phyloP scores from a whole-genome alignment of 2,329 filamentous ascomycete genomes.

The Mycosphaerella sp. region DNA sequence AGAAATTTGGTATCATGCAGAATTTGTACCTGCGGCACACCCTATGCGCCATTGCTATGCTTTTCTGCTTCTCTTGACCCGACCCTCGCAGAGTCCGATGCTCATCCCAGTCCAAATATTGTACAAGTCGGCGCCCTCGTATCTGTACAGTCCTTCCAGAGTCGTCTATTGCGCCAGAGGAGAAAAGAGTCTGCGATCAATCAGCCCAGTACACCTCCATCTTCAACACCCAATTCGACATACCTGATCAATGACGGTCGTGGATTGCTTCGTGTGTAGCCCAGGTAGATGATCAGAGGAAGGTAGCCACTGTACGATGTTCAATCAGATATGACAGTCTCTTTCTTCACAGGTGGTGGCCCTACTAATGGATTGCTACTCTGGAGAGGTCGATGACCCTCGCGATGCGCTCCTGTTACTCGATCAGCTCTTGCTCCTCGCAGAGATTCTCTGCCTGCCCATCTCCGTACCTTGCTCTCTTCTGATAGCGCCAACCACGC shows the following conservation, averaged over 20 bases:
- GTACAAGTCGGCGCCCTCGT: conserved; percentile 11
- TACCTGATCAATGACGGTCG: conserved; percentile 72
- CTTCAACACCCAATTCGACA: not conserved
- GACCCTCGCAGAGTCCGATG: not conserved
- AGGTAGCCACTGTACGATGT: conserved; percentile 71
- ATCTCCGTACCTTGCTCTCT: conserved; percentile 74
- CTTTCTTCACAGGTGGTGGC: conserved; percentile 20
- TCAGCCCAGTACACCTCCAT: conserved; percentile 11
- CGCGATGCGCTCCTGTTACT: conserved; percentile 81
- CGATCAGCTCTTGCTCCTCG: conserved; percentile 24
- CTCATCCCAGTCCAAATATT: conserved; percentile 11
- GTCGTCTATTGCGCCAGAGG: conserved; percentile 29
- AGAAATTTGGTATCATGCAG: conserved; percentile 8
- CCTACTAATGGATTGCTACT: conserved; percentile 91
- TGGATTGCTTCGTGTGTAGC: conserved; percentile 91
- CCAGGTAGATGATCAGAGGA: conserved; percentile 92
- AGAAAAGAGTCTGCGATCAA: conserved; percentile 25
- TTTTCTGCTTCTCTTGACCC: conserved; percentile 7
- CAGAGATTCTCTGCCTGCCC: conserved; percentile 8
- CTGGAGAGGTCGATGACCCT: conserved; percentile 93
- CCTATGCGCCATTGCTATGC: conserved; percentile 17
- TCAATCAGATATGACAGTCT: conserved; percentile 11
- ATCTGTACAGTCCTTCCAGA: conserved; percentile 2
- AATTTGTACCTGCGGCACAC: conserved; percentile 1
- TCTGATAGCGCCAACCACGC: conserved; percentile 65